These are phyloP conservation scores for Cylindrodendrum hubeiense DNA, from an alignment of 2,329 filamentous ascomycete species.

Conservation along the genomic window DNA sequence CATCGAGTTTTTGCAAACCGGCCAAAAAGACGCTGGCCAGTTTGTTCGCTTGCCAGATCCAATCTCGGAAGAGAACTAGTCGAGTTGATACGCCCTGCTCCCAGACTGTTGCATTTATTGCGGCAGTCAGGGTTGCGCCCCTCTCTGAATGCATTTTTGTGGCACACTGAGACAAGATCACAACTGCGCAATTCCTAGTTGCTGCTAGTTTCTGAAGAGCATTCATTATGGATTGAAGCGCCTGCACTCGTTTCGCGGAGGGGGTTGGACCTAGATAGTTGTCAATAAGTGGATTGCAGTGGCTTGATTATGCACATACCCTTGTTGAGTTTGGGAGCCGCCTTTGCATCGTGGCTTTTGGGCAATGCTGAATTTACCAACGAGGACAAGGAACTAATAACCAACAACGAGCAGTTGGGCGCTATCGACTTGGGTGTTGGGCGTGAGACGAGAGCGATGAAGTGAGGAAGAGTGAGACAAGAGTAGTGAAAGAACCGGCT, in stretches of 20 bases:
- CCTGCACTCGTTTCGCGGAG: slow-evolving; percentile 61
- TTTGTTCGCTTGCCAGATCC: slow-evolving; percentile 64
- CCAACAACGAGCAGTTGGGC: slow-evolving; percentile 72
- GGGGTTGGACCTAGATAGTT: slow-evolving; percentile 49
- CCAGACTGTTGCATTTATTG: slow-evolving; percentile 83
- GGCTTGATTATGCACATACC: slow-evolving; percentile 46
- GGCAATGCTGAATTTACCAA: slow-evolving; percentile 84
- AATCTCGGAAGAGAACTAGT: slow-evolving; percentile 85
- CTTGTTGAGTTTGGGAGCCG: slow-evolving; percentile 53
- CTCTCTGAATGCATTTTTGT: slow-evolving; percentile 80
- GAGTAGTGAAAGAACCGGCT: slow-evolving; percentile 61
- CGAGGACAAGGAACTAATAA: slow-evolving; percentile 83
- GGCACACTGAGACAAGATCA: slow-evolving; percentile 83
- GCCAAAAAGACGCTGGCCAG: slow-evolving; percentile 68
- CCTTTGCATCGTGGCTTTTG: slow-evolving; percentile 60
- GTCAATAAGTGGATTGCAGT: slow-evolving; percentile 22
- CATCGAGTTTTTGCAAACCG: slow-evolving; percentile 75
- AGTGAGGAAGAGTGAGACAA: slow-evolving; percentile 74
- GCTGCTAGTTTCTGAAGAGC: slow-evolving; percentile 82
- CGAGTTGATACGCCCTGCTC: slow-evolving; percentile 81
- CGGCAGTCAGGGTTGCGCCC: slow-evolving; percentile 78
- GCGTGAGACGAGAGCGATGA: slow-evolving; percentile 79
- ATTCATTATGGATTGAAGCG: slow-evolving; percentile 73
- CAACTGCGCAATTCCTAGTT: slow-evolving; percentile 77
- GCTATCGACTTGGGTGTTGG: slow-evolving; percentile 75